A percentile compares a stretch with the other conserved stretches of the same genome.
These are phyloP conservation scores for Sporothrix phasma DNA, from an alignment of 2,329 filamentous ascomycete genomes.

Conservation along the genomic window DNA sequence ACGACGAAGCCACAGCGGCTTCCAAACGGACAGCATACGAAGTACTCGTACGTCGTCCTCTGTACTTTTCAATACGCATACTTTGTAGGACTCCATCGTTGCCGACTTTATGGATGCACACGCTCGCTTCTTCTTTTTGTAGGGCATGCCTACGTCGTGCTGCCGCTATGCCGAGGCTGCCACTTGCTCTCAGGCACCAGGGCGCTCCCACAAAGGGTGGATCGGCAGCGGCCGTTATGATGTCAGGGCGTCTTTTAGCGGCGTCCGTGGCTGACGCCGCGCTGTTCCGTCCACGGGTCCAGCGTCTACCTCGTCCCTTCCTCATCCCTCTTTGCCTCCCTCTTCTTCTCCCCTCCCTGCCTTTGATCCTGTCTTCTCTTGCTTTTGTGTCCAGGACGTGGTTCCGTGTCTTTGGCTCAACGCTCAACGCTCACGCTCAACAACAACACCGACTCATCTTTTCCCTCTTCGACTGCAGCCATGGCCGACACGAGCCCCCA, in stretches of 20 bases:
- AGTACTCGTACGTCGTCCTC: too few relatives aligned
- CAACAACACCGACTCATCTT: neutral
- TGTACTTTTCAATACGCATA: too few relatives aligned
- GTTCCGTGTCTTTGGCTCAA: neutral
- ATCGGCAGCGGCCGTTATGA: slow-evolving; percentile 1
- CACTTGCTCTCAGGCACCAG: neutral
- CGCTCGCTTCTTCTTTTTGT: too few relatives aligned
- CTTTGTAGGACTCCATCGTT: too few relatives aligned
- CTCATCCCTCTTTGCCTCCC: neutral
- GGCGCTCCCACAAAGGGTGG: neutral
- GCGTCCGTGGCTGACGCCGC: neutral
- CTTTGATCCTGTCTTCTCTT: neutral
- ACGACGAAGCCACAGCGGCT: too few relatives aligned
- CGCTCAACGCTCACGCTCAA: too few relatives aligned
- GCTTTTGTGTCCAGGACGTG: neutral
- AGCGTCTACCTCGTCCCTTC: neutral
- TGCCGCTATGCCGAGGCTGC: neutral
- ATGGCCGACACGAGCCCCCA: slow-evolving; percentile 27
- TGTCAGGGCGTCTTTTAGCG: neutral
- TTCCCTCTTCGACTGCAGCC: neutral
- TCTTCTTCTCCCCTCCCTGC: neutral
- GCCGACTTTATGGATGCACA: too few relatives aligned
- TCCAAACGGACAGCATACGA: too few relatives aligned
- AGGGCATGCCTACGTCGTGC: too few relatives aligned
- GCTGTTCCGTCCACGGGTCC: neutral